phyloP scores from a whole-genome alignment of 352 stramenopile genomes.

The Globisporangium barbulae region DNA sequence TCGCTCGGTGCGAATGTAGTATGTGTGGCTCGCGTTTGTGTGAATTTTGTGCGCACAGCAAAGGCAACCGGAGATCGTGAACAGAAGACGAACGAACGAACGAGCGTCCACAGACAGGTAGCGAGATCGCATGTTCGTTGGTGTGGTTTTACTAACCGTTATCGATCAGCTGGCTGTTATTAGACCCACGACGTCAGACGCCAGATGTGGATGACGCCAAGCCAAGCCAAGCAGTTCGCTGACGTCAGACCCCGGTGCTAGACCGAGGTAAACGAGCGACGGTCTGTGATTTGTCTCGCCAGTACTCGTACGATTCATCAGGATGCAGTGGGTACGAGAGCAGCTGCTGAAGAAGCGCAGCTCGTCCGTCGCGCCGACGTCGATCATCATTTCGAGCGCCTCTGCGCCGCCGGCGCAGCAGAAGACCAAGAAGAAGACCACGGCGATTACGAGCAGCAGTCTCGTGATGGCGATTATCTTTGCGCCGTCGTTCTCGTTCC shows the following conservation, averaged over 20 bases:
- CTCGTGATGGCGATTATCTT: background rate
- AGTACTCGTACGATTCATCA: background rate
- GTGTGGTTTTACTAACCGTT: background rate
- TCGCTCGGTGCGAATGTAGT: no score
- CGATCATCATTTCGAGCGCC: conserved; percentile 4
- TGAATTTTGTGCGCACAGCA: no score
- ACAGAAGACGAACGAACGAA: no score
- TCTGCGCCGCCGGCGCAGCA: background rate
- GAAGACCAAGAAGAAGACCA: background rate
- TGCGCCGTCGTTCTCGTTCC: conserved; percentile 3
- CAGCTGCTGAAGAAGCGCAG: background rate
- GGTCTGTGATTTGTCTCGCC: background rate
- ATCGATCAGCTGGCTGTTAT: background rate
- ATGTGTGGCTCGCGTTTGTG: no score
- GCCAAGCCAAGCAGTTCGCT: background rate
- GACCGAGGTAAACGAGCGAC: no score
- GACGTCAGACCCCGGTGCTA: background rate
- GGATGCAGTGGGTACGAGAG: background rate
- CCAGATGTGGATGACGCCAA: no score
- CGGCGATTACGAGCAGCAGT: background rate
- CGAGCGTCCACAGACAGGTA: background rate
- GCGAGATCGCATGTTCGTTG: no score
- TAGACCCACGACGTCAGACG: background rate
- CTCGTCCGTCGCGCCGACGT: background rate
- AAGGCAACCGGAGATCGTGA: no score